Evolutionary conservation across 1,284 basidiomycete species (phyloP).

Genomic region (Irpex sp.): DNA sequence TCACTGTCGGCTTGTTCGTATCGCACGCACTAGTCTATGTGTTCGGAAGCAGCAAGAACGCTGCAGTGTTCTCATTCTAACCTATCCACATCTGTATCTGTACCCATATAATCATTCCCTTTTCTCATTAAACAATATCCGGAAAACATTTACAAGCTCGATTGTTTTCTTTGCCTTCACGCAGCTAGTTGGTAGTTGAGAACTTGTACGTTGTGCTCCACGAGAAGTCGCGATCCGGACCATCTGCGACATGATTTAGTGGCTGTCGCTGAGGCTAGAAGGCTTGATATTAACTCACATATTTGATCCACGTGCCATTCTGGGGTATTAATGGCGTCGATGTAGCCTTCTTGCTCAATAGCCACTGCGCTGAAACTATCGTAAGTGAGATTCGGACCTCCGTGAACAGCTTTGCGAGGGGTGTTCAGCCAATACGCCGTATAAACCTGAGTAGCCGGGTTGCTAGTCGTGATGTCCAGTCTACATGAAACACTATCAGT

Average conservation of each 20-base stretch:
- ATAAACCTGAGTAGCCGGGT: conserved; percentile 48
- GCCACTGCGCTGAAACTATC: conserved; percentile 45
- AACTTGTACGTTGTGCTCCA: conserved; percentile 45
- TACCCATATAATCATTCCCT: neutral
- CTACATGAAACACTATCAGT: conserved; percentile 22
- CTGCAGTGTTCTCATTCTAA: conserved; percentile 80
- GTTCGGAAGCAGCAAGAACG: conserved; percentile 79
- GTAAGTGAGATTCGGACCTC: conserved; percentile 42
- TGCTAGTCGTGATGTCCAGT: conserved; percentile 47
- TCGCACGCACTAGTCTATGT: conserved; percentile 84
- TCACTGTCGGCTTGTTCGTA: conserved; percentile 88
- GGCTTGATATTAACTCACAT: conserved; percentile 32
- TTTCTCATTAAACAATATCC: neutral
- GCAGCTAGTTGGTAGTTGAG: conserved; percentile 24
- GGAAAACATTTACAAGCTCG: neutral
- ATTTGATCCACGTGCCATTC: conserved; percentile 52
- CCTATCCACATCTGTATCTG: neutral
- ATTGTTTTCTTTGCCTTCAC: neutral
- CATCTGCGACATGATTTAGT: conserved; percentile 27
- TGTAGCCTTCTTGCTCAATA: conserved; percentile 53
- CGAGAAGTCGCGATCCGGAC: conserved; percentile 35
- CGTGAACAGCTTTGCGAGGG: conserved; percentile 47
- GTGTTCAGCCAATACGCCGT: conserved; percentile 42
- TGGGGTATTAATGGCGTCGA: conserved; percentile 53
- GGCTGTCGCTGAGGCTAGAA: neutral